These are phyloP conservation scores for Prunella vulgaris DNA, from an alignment of 257 asterid genomes.

Conservation along the genomic window DNA sequence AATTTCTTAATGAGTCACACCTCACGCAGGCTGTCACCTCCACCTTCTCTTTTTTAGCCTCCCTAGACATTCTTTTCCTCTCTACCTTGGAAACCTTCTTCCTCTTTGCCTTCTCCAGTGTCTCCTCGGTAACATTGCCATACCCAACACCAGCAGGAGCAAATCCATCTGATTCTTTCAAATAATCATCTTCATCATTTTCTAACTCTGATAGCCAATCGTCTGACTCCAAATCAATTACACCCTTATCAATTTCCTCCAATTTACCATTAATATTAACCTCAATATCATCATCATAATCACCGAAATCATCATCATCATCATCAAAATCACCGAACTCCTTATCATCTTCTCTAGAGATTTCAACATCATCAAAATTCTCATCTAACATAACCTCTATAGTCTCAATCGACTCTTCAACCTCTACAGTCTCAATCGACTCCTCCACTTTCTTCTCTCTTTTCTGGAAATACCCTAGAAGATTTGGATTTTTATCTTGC, in stretches of 20 bases:
- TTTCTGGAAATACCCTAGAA: slow-evolving; percentile 68
- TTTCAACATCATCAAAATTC: slow-evolving; percentile 37
- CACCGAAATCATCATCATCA: slow-evolving; percentile 24
- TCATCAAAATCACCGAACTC: no score
- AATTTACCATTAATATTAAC: slow-evolving; percentile 36
- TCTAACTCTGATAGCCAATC: slow-evolving; percentile 59
- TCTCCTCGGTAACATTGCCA: slow-evolving; percentile 85
- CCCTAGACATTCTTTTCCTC: slow-evolving; percentile 62
- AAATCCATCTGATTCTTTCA: slow-evolving; percentile 73
- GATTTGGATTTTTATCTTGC: slow-evolving; percentile 83
- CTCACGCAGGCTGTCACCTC: slow-evolving; percentile 86
- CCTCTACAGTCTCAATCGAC: slow-evolving; percentile 24
- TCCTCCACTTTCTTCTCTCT: slow-evolving; percentile 33
- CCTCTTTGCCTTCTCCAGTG: slow-evolving; percentile 48
- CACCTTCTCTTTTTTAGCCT: slow-evolving; percentile 54
- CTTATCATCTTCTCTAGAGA: no score
- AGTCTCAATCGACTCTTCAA: slow-evolving; percentile 13
- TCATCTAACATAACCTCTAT: slow-evolving; percentile 39
- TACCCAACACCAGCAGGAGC: slow-evolving; percentile 79
- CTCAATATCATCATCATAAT: slow-evolving; percentile 33
- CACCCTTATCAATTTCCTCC: slow-evolving; percentile 36
- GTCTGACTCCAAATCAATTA: slow-evolving; percentile 50
- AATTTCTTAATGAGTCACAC: slow-evolving; percentile 83
- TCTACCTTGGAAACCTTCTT: slow-evolving; percentile 63
- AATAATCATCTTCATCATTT: slow-evolving; percentile 42